phyloP scores from a whole-genome alignment of 495 filamentous ascomycete species.

The Saxispiralis lemnorum region DNA sequence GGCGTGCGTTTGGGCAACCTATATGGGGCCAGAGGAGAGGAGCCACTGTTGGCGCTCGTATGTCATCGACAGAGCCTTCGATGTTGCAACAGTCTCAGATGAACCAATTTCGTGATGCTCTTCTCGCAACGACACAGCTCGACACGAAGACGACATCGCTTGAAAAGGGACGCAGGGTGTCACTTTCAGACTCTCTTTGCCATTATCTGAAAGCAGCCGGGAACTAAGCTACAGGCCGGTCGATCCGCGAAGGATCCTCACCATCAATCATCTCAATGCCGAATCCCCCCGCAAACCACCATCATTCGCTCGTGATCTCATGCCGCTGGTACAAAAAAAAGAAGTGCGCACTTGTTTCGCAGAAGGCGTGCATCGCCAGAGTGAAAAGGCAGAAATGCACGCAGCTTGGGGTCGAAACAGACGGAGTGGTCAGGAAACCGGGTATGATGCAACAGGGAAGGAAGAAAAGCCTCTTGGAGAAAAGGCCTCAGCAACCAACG shows the following conservation, averaged over 20 bases:
- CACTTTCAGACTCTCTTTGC: not conserved
- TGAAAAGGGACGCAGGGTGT: too few species aligned
- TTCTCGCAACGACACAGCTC: not conserved
- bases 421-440: slow-evolving; percentile 1
- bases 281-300: not conserved
- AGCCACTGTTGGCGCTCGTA: too few species aligned
- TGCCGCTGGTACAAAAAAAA: slow-evolving; percentile 1
- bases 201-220: slow-evolving; percentile 1
- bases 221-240: slow-evolving; percentile 12
- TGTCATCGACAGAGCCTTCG: too few species aligned
- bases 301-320: slow-evolving; percentile 9
- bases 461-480: not conserved
- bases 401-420: not conserved
- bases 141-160: not conserved
- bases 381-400: not conserved
- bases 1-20: too few species aligned
- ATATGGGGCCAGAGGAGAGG: too few species aligned
- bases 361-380: slow-evolving; percentile 3
- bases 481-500: not conserved
- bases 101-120: too few species aligned
- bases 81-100: too few species aligned
- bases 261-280: slow-evolving; percentile 3
- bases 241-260: not conserved
- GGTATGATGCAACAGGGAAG: slow-evolving; percentile 8
- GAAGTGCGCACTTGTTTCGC: not conserved